Base-by-base conservation (phyloP, 306 rosid species). In the Psophocarpus tetragonolobus region DNA sequence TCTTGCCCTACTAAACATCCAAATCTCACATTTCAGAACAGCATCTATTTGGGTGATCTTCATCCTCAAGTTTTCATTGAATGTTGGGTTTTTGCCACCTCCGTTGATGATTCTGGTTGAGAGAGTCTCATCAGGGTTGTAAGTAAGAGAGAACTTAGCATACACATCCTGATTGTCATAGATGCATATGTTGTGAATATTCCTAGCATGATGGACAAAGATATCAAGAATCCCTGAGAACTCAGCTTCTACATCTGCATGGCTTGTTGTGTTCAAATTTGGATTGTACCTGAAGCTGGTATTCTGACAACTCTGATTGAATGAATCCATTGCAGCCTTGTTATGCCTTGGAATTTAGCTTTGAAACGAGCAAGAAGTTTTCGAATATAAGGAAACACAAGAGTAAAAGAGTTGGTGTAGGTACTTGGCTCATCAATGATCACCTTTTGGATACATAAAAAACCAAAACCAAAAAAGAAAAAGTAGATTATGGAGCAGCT, bases 141-240 rank as follows among this genome's bases (percentile, higher is more conserved):
- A 89, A 7, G 97, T 92, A 32, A 92, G 90, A 42, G 97, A 92
- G 62, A 92, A 90, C 54, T 92, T 92, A 23, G 97, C 96, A 82
- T 92, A 92, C 32, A 92, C 97, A 83, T 92, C 97, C 56, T 92
- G 97, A 13, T 92, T 85, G 13, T 92, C 94, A 60, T 92, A 92
- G 83, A 92, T 92, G 74, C 97, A 92, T 77, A 90, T 89, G 84
- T 92, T 92, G 70, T 91, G 97, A 79, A 92, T 91, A 79, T 92
- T 90, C 73, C 91, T 83, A 24, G 97, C 97, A 84, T 92, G 88
- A 45, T 90, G 97, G 63, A 90, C 96, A 86, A 69, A 89, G 75
- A 92, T 86, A 38, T 90, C 97, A 35, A 92, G 94, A 75, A 83
- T 73, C 76, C 92, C 88, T 0, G 89, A 76, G 72, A 91, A 92